Evolutionary conservation across 1,284 basidiomycete genomes (phyloP), one percentile per base, ranked within the genome.

Genomic region (Pseudomicrostroma phylloplanum): DNA sequence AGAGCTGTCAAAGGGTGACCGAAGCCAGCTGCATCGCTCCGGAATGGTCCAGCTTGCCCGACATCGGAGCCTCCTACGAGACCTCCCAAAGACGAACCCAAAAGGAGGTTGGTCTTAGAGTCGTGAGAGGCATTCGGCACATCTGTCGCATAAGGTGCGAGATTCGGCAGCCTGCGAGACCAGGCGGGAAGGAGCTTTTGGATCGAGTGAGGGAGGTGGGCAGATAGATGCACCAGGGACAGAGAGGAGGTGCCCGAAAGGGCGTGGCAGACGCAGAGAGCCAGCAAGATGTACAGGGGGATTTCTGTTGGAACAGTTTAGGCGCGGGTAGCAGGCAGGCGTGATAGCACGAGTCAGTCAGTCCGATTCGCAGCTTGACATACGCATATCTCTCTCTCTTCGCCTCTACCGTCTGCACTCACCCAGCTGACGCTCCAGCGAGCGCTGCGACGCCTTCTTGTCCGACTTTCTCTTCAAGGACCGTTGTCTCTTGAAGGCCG

Each of bases 1-100:
- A 73, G 62, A 25, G 72, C 71, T 8, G 70, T 72, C 25, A 73
- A 63, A 12, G 72, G 72, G 54, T 73, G 72, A 13, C 72, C 72
- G 39, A 73, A 73, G 8, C 72, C 72, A 15, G 66, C 63, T 0
- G 72, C 72, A 30, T 73, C 72, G 60, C 70, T 72, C 17, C 72
- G 65, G 53, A 73, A 73, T 4, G 72, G 72, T 48, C 72, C 70
- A 6, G 66, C 59, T 21, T 42, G 40, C 15, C 63, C 64, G 19
- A 55, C 51, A 11, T n/a, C 7, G 55, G 19, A 60, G 11, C 64
- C 64, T 55, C 61, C 62, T 23, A 60, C 61, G 42, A 63, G 54
- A 36, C 30, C 30, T 36, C 4, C 30, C 30, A 36, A 9, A 36
- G 30, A 36, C 30, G 30, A 36, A 4, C 30, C 30, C 30, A 36